Evolutionary conservation across 1,139 yeast genomes (phyloP).

Genomic region (Lodderomyces jiufengensis): DNA sequence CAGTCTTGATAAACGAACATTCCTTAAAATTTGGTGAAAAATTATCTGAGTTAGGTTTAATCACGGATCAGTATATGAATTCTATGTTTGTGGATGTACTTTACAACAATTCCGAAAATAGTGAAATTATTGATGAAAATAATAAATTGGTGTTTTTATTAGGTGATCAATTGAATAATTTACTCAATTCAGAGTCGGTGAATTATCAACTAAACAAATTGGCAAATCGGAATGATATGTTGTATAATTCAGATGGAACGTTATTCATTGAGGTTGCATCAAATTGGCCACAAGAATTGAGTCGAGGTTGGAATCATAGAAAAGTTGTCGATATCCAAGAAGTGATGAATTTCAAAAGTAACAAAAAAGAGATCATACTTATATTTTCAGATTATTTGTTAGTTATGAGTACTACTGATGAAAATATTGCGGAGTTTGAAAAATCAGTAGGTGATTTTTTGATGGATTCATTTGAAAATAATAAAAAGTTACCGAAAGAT

Average conservation of each 20-base stretch:
- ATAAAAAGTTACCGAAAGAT: constrained; percentile 64
- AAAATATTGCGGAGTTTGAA: constrained; percentile 29
- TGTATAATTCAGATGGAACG: constrained; percentile 90
- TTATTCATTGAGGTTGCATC: constrained; percentile 77
- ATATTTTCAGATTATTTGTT: constrained; percentile 78
- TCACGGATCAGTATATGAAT: constrained; percentile 51
- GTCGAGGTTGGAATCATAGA: constrained; percentile 83
- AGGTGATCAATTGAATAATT: constrained; percentile 73
- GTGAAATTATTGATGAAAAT: constrained; percentile 49
- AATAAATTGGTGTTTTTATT: constrained; percentile 69
- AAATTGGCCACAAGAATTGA: constrained; percentile 84
- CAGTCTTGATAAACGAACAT: constrained; percentile 46
- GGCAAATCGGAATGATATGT: too few relatives aligned
- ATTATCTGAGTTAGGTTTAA: constrained; percentile 51
- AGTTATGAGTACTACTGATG: constrained; percentile 20
- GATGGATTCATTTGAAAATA: constrained; percentile 87
- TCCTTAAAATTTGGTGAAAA: constrained; percentile 58
- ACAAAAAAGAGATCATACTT: constrained; percentile 54
- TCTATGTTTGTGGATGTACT: constrained; percentile 70
- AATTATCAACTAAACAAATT: too few relatives aligned
- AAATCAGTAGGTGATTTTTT: constrained; percentile 74
- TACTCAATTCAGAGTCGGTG: too few relatives aligned
- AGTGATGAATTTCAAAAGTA: constrained; percentile 31
- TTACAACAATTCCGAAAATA: constrained; percentile 45
- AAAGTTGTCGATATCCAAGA: constrained; percentile 83